A percentile compares a stretch with the other conserved stretches of the same genome.
phyloP scores from a whole-genome alignment of 2,329 filamentous ascomycete species.

The Ascosphaera apis region DNA sequence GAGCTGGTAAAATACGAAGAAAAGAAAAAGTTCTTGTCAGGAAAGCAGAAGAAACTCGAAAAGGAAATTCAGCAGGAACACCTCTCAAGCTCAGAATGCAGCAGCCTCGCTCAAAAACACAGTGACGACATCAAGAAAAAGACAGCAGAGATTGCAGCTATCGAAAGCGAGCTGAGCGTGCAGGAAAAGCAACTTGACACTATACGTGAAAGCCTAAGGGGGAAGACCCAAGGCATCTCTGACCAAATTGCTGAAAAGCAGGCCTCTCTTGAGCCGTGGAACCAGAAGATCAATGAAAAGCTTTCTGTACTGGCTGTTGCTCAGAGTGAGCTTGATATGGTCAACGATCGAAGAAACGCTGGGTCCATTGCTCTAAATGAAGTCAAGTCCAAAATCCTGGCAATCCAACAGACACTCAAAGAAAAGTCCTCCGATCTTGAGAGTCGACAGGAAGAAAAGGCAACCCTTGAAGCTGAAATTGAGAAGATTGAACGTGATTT shows the following conservation, averaged over 20 bases:
- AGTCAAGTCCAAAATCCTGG: slow-evolving; percentile 51
- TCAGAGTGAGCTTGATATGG: slow-evolving; percentile 79
- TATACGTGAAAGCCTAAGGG: slow-evolving; percentile 76
- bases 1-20: slow-evolving; percentile 95
- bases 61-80: slow-evolving; percentile 63
- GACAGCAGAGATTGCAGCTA: slow-evolving; percentile 44
- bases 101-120: slow-evolving; percentile 56
- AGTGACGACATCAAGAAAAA: slow-evolving; percentile 56
- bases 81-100: slow-evolving; percentile 48
- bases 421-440: slow-evolving; percentile 54
- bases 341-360: slow-evolving; percentile 71
- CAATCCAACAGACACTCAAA: slow-evolving; percentile 46
- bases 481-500: slow-evolving; percentile 50
- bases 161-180: slow-evolving; percentile 51
- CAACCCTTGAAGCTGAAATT: slow-evolving; percentile 49
- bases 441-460: slow-evolving; percentile 49
- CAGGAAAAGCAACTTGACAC: slow-evolving; percentile 63
- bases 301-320: slow-evolving; percentile 84
- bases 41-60: slow-evolving; percentile 86
- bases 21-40: slow-evolving; percentile 78
- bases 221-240: slow-evolving; percentile 85
- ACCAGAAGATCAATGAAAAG: slow-evolving; percentile 89
- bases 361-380: slow-evolving; percentile 69
- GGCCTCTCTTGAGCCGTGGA: slow-evolving; percentile 88
- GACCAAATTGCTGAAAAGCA: slow-evolving; percentile 84